Evolutionary conservation across 805 yeast genomes (phyloP).

Genomic region (Ogataea corticis): DNA sequence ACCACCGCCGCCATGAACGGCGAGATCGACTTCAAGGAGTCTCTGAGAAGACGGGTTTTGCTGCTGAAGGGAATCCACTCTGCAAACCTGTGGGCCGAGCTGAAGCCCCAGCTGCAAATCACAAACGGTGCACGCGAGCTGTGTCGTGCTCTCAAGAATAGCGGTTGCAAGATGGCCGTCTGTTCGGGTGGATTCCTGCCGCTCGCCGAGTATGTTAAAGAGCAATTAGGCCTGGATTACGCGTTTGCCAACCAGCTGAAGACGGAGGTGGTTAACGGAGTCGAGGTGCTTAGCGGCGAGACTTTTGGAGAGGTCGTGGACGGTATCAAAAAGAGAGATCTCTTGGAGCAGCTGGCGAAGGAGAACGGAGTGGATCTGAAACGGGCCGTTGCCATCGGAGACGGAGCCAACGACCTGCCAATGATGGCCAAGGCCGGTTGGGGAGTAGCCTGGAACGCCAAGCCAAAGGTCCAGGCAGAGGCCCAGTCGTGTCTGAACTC

Average conservation of each 20-base stretch:
- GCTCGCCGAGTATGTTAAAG: constrained; percentile 74
- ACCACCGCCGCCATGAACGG: constrained; percentile 98
- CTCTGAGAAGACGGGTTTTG: constrained; percentile 70
- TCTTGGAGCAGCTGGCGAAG: constrained; percentile 61
- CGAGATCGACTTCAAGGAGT: constrained; percentile 85
- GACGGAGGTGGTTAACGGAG: constrained; percentile 43
- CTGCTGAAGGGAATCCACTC: constrained; percentile 83
- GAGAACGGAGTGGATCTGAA: constrained; percentile 52
- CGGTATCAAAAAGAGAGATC: constrained; percentile 77
- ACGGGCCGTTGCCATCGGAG: constrained; percentile 83
- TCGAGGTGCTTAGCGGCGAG: constrained; percentile 63
- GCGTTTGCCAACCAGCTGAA: constrained; percentile 80
- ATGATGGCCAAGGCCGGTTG: constrained; percentile 93
- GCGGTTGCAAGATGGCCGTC: constrained; percentile 77
- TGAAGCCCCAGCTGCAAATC: constrained; percentile 65
- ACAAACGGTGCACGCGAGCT: constrained; percentile 88
- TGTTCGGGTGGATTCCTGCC: constrained; percentile 95
- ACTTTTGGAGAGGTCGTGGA: constrained; percentile 84
- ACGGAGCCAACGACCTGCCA: constrained; percentile 92
- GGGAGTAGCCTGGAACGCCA: constrained; percentile 97
- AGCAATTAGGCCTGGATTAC: constrained; percentile 70
- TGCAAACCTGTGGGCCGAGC: constrained; percentile 70
- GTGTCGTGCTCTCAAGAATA: constrained; percentile 55
- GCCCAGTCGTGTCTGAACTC: constrained; percentile 87
- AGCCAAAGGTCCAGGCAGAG: constrained; percentile 80